Evolutionary conservation across 2,329 filamentous ascomycete genomes (phyloP).

Genomic region (Colletotrichum eleusines): DNA sequence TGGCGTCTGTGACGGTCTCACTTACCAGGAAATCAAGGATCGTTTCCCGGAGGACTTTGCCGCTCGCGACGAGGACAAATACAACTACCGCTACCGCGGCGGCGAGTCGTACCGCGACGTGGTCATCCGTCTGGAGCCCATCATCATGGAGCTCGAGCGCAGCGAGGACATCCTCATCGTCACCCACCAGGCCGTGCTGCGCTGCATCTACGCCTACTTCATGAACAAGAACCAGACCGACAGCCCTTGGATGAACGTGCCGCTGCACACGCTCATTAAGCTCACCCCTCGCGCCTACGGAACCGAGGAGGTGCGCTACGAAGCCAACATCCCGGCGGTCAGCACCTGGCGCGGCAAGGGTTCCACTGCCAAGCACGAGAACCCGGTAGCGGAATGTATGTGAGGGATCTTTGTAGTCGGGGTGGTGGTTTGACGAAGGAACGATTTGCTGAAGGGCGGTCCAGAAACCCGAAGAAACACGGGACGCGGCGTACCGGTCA

Average conservation of each 20-base stretch:
- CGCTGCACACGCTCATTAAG: constrained; percentile 95
- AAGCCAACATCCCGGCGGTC: constrained; percentile 93
- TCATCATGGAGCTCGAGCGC: constrained; percentile 99
- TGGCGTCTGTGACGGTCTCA: constrained; percentile 95
- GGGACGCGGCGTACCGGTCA: background rate
- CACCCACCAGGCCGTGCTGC: constrained; percentile 94
- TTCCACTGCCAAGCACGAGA: constrained; percentile 88
- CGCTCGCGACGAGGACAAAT: constrained; percentile 97
- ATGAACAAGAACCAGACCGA: constrained; percentile 95
- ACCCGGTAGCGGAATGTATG: constrained; percentile 57
- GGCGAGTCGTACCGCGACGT: constrained; percentile 97
- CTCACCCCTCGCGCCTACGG: constrained; percentile 94
- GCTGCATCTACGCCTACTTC: constrained; percentile 99
- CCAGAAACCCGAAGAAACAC: constrained; percentile 5
- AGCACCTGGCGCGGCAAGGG: constrained; percentile 97
- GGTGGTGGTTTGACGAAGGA: background rate
- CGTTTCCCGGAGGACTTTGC: constrained; percentile 94
- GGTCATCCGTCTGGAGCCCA: constrained; percentile 96
- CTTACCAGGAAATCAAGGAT: constrained; percentile 94
- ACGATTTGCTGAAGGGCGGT: constrained; percentile 20
- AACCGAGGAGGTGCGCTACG: constrained; percentile 88
- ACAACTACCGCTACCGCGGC: constrained; percentile 98
- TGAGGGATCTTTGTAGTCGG: constrained; percentile 5
- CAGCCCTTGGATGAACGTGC: constrained; percentile 98
- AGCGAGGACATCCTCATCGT: constrained; percentile 98